Base-by-base conservation (phyloP, 805 yeast species). In the Wickerhamiella galacta region DNA sequence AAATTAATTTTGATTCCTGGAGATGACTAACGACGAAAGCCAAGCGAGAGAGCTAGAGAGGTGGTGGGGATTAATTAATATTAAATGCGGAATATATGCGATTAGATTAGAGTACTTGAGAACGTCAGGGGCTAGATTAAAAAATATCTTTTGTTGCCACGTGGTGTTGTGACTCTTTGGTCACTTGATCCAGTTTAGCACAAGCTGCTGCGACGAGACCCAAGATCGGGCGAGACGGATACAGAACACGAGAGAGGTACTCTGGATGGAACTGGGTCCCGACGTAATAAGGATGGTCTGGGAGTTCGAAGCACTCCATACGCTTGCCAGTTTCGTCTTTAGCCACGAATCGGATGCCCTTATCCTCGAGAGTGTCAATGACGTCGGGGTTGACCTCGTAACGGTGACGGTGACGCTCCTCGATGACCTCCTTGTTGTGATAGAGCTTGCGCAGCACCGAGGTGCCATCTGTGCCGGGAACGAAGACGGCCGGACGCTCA, bases 251-350 rank as follows among this genome's bases (percentile, higher is more conserved):
- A 31, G 96, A 83, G 44, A 85, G 67, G 57, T 90, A 90, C 63
- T 90, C 99, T 21, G 99, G 99, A 56, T 90, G 99, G 62, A 85
- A 90, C 65, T 90, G 99, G 21, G 95, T 79, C 42, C 87, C 99
- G 47, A 82, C 92, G 50, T 60, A 85, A 62, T 75, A 90, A 49
- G 90, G 90, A 58, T 85, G 95, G 52, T 70, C 72, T 40, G 74
- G 70, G 47, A 83, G 63, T 59, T 90, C 98, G 34, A 81, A 64
- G 33, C 82, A 75, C 61, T 90, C 96, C 93, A 92, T 90, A 65
- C 99, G 78, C 48, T 72, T 69, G 41, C 75, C 79, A 30, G 71
- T 58, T 53, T 85, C 95, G 58, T 90, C 98, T 57, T 76, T 81
- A 52, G 96, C 98, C 37, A 90, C 87, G 54, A 85, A 90, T 45